Conservation (phyloP, 768 basidiomycete genomes). For the Russula virescens region DNA sequence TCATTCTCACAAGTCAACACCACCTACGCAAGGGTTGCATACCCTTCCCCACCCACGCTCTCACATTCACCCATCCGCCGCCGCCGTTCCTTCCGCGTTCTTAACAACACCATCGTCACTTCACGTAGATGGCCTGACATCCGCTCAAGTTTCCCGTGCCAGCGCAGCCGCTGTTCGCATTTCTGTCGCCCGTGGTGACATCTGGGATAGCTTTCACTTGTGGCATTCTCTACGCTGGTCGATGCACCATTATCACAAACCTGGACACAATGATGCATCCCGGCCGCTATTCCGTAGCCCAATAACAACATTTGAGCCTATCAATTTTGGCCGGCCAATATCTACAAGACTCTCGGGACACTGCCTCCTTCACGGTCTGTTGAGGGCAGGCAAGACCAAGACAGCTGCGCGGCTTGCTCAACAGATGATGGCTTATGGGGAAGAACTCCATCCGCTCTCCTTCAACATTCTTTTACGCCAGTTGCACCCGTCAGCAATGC, state of each 20-base stretch:
- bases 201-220: slow-evolving; percentile 22
- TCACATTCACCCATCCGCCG: background rate
- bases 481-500: slow-evolving; percentile 19
- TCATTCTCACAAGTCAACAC: background rate
- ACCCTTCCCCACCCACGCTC: background rate
- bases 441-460: slow-evolving; percentile 45
- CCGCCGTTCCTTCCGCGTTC: slow-evolving; percentile 8
- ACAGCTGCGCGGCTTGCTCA: slow-evolving; percentile 47
- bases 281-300: slow-evolving; percentile 19
- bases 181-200: slow-evolving; percentile 12
- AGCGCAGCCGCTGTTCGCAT: slow-evolving; percentile 21
- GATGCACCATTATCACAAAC: slow-evolving; percentile 11
- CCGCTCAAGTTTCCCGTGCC: slow-evolving; percentile 24
- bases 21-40: background rate
- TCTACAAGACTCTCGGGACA: slow-evolving; percentile 60
- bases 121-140: slow-evolving; percentile 5
- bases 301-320: slow-evolving; percentile 34
- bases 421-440: slow-evolving; percentile 49
- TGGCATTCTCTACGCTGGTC: slow-evolving; percentile 24
- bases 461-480: slow-evolving; percentile 41
- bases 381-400: slow-evolving; percentile 44
- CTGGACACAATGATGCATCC: slow-evolving; percentile 20
- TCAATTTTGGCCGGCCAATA: slow-evolving; percentile 45
- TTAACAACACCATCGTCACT: slow-evolving; percentile 12
- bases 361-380: slow-evolving; percentile 55